These are phyloP conservation scores for Neurospora sp. DNA, from an alignment of 495 filamentous ascomycete species.

Conservation along the genomic window DNA sequence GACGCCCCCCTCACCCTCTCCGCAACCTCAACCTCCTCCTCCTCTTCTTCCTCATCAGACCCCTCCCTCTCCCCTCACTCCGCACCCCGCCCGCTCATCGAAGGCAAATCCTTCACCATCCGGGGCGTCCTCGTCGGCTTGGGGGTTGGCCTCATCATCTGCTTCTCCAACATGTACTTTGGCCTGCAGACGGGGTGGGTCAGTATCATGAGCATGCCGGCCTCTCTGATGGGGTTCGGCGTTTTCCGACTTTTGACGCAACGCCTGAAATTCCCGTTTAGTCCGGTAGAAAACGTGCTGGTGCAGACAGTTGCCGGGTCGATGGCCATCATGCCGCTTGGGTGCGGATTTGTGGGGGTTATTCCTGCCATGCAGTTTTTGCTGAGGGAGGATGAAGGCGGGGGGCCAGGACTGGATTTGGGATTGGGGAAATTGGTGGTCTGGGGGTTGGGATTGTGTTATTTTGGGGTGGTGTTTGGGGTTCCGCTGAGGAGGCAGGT, in stretches of 20 bases:
- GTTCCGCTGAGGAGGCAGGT: slow-evolving; percentile 70
- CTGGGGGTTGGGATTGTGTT: slow-evolving; percentile 84
- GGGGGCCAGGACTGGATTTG: slow-evolving; percentile 51
- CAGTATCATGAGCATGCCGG: slow-evolving; percentile 66
- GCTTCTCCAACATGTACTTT: slow-evolving; percentile 96
- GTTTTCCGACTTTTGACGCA: slow-evolving; percentile 70
- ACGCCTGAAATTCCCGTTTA: slow-evolving; percentile 66
- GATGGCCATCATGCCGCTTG: slow-evolving; percentile 94
- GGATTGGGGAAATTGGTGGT: slow-evolving; percentile 67
- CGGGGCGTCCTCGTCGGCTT: slow-evolving; percentile 75
- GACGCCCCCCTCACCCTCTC: not conserved
- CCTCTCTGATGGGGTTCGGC: slow-evolving; percentile 90
- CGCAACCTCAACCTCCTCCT: not conserved
- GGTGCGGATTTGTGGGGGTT: slow-evolving; percentile 88
- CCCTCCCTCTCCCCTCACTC: not conserved
- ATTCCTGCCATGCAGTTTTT: slow-evolving; percentile 79
- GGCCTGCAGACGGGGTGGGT: slow-evolving; percentile 95
- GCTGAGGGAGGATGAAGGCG: slow-evolving; percentile 53
- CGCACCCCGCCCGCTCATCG: slow-evolving; percentile 1
- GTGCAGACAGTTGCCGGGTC: slow-evolving; percentile 93
- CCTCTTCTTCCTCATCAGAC: not conserved
- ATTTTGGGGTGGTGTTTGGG: slow-evolving; percentile 94
- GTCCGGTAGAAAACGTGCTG: slow-evolving; percentile 92
- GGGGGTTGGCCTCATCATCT: slow-evolving; percentile 76
- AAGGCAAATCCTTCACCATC: slow-evolving; percentile 62